Percentiles rank a stretch among this genome's conserved stretches.
Evolutionary conservation across 345 rosid genomes (phyloP).

Genomic region (Stellera chamaejasme): DNA sequence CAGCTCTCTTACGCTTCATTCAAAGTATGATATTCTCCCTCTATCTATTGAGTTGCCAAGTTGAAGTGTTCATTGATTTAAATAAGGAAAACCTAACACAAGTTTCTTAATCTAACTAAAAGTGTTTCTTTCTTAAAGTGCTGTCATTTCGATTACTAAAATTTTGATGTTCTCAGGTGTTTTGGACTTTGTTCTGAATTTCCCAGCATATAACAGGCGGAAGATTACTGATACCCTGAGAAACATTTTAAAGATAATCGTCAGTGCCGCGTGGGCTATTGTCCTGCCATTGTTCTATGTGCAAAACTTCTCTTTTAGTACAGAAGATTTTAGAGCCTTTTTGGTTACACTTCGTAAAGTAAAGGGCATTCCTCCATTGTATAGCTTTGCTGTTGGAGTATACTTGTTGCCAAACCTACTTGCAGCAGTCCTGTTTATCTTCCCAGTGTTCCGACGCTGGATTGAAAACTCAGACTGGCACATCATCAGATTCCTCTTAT

Average conservation of each 20-base stretch:
- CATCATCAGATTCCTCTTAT: constrained; percentile 71
- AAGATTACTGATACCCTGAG: constrained; percentile 68
- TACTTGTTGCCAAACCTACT: constrained; percentile 80
- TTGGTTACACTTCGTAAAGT: constrained; percentile 51
- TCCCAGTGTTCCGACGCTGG: constrained; percentile 95
- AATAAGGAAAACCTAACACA: not conserved
- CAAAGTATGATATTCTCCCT: constrained; percentile 49
- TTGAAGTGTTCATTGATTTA: not conserved
- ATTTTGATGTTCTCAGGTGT: constrained; percentile 43
- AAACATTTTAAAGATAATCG: constrained; percentile 63
- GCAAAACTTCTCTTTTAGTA: constrained; percentile 43
- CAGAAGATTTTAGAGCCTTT: constrained; percentile 28
- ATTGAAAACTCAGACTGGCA: constrained; percentile 98
- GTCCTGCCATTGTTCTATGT: constrained; percentile 72
- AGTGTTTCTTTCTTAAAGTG: not conserved
- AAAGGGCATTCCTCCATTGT: constrained; percentile 68
- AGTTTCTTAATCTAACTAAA: no score
- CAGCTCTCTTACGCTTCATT: constrained; percentile 79
- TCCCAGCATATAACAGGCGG: constrained; percentile 96
- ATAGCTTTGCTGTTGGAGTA: constrained; percentile 63
- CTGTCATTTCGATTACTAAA: constrained; percentile 1
- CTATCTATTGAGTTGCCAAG: not conserved
- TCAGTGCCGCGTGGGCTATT: constrained; percentile 68
- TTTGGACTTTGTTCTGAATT: constrained; percentile 79
- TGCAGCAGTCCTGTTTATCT: constrained; percentile 73